Evolutionary conservation across 495 filamentous ascomycete genomes (phyloP), one percentile per base, ranked within the genome.

Genomic region (Xylaria nigripes): DNA sequence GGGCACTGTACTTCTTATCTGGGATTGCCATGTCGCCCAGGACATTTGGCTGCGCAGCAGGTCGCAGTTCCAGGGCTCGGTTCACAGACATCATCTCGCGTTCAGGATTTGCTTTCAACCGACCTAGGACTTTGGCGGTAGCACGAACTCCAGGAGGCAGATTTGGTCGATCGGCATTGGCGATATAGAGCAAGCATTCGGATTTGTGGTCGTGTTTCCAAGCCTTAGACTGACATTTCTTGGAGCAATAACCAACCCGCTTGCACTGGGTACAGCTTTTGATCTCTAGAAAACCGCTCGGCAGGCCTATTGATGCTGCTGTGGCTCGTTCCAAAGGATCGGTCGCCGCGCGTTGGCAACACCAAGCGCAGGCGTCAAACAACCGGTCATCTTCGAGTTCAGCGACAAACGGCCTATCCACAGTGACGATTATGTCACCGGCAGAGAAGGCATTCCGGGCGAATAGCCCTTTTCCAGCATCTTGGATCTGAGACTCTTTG

Each of bases 291-390:
- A n/a, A 45, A 12, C 53, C 46, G 18, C 13, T 49, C 7, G 53
- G 53, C n/a, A 56, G 46, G 23, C 53, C 53, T 25, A 56, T 50
- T 2, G 53, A 42, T 19, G 53, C 38, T 6, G 46, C 27, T 1
- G 6, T 43, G 1, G 6, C 1, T 25, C 23, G 41, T 50, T 56
- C 53, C n/a, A 50, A 4, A 22, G 53, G 46, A 16, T 56, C 19
- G 9, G 45, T 50, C 12, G 41, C 40, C 9, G 16, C 53, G 21
- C 53, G 53, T 9, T 56, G 53, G 15, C 18, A 50, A 38, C 53
- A 56, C 53, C 53, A 56, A 21, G 46, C 53, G 40, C 53, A 56
- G 15, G 53, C 50, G 29, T 56, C 53, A 24, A 45, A 38, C 53
- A 50, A 38, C 18, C 53, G 53, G 7, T 45, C 46, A 2, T 19